phyloP scores from a whole-genome alignment of 2,329 filamentous ascomycete species.

The Sclerotiophoma versabilis region DNA sequence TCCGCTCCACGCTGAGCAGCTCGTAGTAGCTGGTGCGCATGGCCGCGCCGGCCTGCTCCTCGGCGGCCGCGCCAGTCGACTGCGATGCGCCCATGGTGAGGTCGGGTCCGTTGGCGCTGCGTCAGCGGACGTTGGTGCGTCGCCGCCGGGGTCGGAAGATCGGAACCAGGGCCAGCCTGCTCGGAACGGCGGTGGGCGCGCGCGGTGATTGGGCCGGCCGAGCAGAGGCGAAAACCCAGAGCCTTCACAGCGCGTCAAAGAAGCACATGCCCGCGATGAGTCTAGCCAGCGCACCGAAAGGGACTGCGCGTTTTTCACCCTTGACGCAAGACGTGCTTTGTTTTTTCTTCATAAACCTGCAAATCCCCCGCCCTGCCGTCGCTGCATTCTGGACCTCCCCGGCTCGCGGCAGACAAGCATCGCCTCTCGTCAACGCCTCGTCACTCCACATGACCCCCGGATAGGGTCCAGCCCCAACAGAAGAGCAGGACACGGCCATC shows the following conservation, averaged over 20 bases:
- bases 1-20: conserved; percentile 74
- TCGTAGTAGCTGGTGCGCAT: conserved; percentile 85
- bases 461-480: conserved; percentile 12
- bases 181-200: conserved; percentile 24
- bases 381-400: conserved; percentile 1
- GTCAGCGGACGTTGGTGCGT: too few relatives aligned
- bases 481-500: neutral
- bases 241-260: conserved; percentile 15
- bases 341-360: conserved; percentile 17
- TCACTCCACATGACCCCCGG: conserved; percentile 13
- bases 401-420: conserved; percentile 1
- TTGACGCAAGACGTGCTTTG: conserved; percentile 19
- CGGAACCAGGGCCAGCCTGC: conserved; percentile 8
- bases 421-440: conserved; percentile 2
- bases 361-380: conserved; percentile 7
- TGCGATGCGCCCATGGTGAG: conserved; percentile 56
- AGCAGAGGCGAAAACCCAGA: conserved; percentile 14
- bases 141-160: too few relatives aligned
- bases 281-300: conserved; percentile 20
- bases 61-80: conserved; percentile 45
- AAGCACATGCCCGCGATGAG: conserved; percentile 14
- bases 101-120: conserved; percentile 3
- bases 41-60: conserved; percentile 29
- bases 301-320: conserved; percentile 12
- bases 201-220: conserved; percentile 22